Evolutionary conservation across 2,329 filamentous ascomycete genomes (phyloP).

Genomic region (Fusarium pseudoanthophilum): DNA sequence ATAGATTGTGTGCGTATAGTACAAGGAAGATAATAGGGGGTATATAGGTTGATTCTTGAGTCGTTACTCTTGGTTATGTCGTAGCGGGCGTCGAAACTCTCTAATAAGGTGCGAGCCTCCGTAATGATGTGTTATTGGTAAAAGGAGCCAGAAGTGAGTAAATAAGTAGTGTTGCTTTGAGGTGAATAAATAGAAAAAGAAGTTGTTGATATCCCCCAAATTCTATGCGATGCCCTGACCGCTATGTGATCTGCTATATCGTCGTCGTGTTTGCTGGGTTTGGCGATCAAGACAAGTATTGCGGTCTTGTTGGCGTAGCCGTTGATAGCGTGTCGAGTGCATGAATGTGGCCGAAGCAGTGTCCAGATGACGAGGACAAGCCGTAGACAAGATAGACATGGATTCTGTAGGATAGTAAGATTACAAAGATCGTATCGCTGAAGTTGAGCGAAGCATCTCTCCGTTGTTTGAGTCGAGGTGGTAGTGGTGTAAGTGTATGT

Average conservation of each 20-base stretch:
- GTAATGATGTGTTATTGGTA: neutral
- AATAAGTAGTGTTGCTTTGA: neutral
- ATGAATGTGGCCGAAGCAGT: conserved; percentile 22
- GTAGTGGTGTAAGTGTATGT: neutral
- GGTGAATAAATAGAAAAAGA: neutral
- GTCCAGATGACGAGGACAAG: conserved; percentile 33
- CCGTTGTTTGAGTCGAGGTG: neutral
- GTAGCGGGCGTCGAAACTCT: conserved; percentile 36
- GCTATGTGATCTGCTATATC: conserved; percentile 4
- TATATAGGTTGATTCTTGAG: neutral
- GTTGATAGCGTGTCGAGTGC: conserved; percentile 36
- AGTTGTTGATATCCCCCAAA: neutral
- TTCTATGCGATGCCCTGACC: conserved; percentile 8
- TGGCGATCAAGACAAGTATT: conserved; percentile 14
- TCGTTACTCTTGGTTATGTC: conserved; percentile 5
- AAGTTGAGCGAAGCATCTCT: conserved; percentile 21
- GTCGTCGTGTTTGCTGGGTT: neutral
- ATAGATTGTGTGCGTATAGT: conserved; percentile 3
- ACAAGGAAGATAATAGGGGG: neutral
- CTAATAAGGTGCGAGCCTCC: conserved; percentile 40
- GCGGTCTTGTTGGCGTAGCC: conserved; percentile 29
- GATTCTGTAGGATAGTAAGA: conserved; percentile 30
- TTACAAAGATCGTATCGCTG: conserved; percentile 20
- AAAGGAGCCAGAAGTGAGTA: neutral
- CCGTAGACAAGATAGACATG: conserved; percentile 34